Evolutionary conservation across 192 early-diverging fungal genomes (phyloP).

Genomic region (Rhizophagus prolifer): DNA sequence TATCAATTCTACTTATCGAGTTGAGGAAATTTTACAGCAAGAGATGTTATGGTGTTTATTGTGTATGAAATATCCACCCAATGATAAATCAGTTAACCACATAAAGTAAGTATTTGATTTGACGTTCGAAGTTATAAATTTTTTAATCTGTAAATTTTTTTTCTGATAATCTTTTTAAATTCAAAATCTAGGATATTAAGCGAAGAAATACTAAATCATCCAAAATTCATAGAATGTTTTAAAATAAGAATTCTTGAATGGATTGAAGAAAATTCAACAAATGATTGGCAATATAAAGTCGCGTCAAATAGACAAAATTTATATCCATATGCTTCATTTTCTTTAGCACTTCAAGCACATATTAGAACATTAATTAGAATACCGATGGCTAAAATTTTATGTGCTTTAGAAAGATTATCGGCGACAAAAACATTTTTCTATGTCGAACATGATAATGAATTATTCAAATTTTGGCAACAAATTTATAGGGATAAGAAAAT

Average conservation of each 20-base stretch:
- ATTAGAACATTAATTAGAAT: conserved; percentile 9
- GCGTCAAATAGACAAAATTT: conserved; percentile 20
- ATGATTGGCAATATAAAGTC: conserved; percentile 22
- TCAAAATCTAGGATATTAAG: background rate
- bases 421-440: conserved; percentile 10
- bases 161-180: background rate
- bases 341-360: conserved; percentile 13
- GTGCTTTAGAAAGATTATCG: conserved; percentile 25
- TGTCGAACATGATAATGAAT: background rate
- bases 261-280: background rate
- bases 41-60: conserved; percentile 29
- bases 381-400: conserved; percentile 24
- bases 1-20: conserved; percentile 19
- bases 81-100: conserved; percentile 1
- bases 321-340: conserved; percentile 22
- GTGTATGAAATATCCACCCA: conserved; percentile 26
- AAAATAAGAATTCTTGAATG: conserved; percentile 12
- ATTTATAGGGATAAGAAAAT: conserved; percentile 13
- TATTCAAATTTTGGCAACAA: conserved; percentile 13
- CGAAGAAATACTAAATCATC: conserved; percentile 3
- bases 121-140: background rate
- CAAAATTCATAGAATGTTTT: background rate
- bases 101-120: conserved; percentile 5
- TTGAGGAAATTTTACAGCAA: conserved; percentile 21
- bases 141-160: background rate